A percentile compares a stretch with the other conserved stretches of the same genome.
These are phyloP conservation scores for Conringia planisiliqua DNA, from an alignment of 345 rosid species.

Conservation along the genomic window DNA sequence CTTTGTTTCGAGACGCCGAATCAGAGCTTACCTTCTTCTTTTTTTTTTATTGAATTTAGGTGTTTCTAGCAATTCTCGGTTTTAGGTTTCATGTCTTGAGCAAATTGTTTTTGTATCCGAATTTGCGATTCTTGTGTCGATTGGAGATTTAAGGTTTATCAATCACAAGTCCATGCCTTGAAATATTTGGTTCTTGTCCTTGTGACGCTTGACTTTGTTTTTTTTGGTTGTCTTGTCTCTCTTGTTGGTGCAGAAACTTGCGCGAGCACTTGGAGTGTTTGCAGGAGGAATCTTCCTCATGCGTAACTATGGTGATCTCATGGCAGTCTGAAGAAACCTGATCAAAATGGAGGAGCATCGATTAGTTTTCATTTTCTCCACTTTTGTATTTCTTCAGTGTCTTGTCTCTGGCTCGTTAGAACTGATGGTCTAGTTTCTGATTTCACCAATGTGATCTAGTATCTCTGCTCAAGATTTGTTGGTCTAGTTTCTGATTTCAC, in stretches of 20 bases:
- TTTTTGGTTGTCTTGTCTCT: not conserved
- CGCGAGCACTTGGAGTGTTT: slow-evolving; percentile 67
- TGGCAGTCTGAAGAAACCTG: slow-evolving; percentile 61
- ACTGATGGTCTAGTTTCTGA: not conserved
- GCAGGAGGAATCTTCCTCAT: slow-evolving; percentile 74
- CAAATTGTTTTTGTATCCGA: not conserved
- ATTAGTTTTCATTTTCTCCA: not conserved
- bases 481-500: not conserved
- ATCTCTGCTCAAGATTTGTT: not conserved
- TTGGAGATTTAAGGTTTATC: not conserved
- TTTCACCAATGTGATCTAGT: not conserved
- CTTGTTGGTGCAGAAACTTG: slow-evolving; percentile 55
- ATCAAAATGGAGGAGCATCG: slow-evolving; percentile 7
- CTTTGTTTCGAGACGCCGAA: not conserved
- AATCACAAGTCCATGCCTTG: not conserved
- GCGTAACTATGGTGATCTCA: slow-evolving; percentile 86
- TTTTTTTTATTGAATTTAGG: not conserved
- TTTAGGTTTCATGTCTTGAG: not conserved
- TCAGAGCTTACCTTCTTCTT: not conserved
- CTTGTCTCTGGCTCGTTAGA: too few relatives aligned
- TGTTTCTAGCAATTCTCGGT: not conserved
- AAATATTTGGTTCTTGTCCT: not conserved
- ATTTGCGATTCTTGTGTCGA: not conserved
- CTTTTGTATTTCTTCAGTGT: not conserved
- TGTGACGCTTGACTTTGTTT: not conserved